Evolutionary conservation across 164 flowering plant genomes (phyloP).

Genomic region (Echeveria elegans): DNA sequence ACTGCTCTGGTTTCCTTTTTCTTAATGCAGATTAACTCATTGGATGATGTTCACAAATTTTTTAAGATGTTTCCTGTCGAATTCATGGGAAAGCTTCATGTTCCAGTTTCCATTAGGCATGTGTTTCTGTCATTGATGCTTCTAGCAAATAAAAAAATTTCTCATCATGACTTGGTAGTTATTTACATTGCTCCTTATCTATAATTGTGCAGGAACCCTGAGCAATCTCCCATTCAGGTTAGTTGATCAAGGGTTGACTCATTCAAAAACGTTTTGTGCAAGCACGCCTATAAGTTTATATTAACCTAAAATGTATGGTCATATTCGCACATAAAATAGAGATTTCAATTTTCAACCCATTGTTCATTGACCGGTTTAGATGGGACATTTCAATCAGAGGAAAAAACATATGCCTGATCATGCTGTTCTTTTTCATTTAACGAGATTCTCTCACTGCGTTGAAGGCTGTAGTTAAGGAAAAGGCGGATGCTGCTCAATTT

Average conservation of each 20-base stretch:
- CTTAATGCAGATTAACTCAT: constrained; percentile 66
- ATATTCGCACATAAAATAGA: too few relatives aligned
- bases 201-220: constrained; percentile 43
- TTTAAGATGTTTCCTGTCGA: constrained; percentile 91
- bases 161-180: not conserved
- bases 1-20: not conserved
- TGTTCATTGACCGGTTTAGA: too few relatives aligned
- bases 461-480: constrained; percentile 48
- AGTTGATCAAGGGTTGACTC: too few relatives aligned
- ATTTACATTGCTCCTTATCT: constrained; percentile 11
- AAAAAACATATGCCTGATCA: not conserved
- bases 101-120: constrained; percentile 46
- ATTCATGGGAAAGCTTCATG: constrained; percentile 65
- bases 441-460: constrained; percentile 8
- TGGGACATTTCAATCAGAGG: too few relatives aligned
- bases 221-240: constrained; percentile 43
- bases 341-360: too few relatives aligned
- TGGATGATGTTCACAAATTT: constrained; percentile 78
- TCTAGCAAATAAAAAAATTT: not conserved
- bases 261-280: too few relatives aligned
- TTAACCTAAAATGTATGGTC: not conserved
- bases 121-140: not conserved
- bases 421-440: not conserved
- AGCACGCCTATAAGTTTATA: not conserved
- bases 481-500: constrained; percentile 75